Evolutionary conservation across 352 stramenopile species (phyloP), one percentile per base, ranked within the genome.

Genomic region (Thraustotheca clavata): DNA sequence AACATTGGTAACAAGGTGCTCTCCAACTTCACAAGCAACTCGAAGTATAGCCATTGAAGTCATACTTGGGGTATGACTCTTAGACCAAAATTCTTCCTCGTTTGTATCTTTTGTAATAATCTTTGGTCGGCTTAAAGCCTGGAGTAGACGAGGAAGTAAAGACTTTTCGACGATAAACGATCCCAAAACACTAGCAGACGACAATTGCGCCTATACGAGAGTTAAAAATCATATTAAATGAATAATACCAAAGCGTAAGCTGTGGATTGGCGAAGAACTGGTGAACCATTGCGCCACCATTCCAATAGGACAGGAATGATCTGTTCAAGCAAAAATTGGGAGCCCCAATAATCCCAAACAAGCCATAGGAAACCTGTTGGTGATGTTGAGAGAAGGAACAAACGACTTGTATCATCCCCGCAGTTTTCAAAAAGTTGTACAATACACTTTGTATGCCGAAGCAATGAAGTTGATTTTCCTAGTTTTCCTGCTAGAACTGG

Each of bases 291-390:
- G 68, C 41, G 76, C 68, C 89, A 54, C 83, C 83, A 93, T 40
- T 91, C 83, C 1, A 87, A 33, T 0, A 93, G 43, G 2, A 87
- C 71, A 5, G 81, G 83, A 6, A 91, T 40, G 57, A 91, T 77
- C 41, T 69, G 72, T 35, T 77, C 67, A 4, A 91, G 57, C 6
- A 91, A 70, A 16, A 63, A 68, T 27, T 66, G 38, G 2, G 62
- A 65, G 31, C 83, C 81, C 62, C 90, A 89, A 26, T 67, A 67
- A 34, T 70, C 66, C 52, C 52, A 61, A 36, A 82, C 48, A 20
- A 87, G 32, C 4, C 67, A 67, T 27, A 75, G 62, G 39, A 93
- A 40, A 0, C 87, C 76, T 3, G 77, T 75, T 1, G 83, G 81
- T 1, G 78, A 69, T 0, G 83, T 81, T 0, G 78, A 71, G 0